Evolutionary conservation across 2,329 filamentous ascomycete species (phyloP).

Genomic region (Hymenoscyphus fraxineus): DNA sequence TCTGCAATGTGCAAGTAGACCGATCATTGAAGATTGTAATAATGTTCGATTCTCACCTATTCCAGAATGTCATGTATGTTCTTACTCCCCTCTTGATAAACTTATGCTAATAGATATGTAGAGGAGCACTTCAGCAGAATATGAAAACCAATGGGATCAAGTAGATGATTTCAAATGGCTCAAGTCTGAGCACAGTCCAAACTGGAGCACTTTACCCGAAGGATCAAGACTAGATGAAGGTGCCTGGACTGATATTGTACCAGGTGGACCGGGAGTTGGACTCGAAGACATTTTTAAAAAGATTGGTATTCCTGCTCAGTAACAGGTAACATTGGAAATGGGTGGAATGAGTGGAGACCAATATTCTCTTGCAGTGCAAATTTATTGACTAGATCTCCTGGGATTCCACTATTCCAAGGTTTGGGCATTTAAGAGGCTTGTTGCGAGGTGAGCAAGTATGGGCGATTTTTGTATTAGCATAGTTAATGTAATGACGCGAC

Average conservation of each 20-base stretch:
- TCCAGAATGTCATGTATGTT: conserved; percentile 66
- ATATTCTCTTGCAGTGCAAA: neutral
- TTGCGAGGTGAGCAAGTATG: neutral
- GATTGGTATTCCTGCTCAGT: conserved; percentile 37
- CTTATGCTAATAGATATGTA: conserved; percentile 22
- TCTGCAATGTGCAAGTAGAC: conserved; percentile 73
- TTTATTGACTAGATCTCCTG: neutral
- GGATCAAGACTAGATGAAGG: conserved; percentile 55
- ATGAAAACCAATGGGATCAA: conserved; percentile 74
- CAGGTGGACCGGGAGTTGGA: conserved; percentile 57
- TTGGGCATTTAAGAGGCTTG: neutral
- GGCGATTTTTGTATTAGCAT: neutral
- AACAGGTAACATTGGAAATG: neutral
- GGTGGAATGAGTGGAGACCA: neutral
- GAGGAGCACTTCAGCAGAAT: conserved; percentile 27
- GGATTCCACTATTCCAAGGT: neutral
- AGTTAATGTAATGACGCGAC: neutral
- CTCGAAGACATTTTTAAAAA: conserved; percentile 62
- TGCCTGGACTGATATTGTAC: conserved; percentile 67
- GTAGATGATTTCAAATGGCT: conserved; percentile 99
- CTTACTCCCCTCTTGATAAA: no score
- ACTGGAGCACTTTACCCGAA: conserved; percentile 72
- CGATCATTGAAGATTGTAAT: conserved; percentile 89
- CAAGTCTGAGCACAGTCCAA: conserved; percentile 78
- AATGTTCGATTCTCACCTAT: conserved; percentile 75